A percentile compares a stretch with the other conserved stretches of the same genome.
Evolutionary conservation across 2,329 filamentous ascomycete species (phyloP).

Genomic region (Microascus cirrosus): DNA sequence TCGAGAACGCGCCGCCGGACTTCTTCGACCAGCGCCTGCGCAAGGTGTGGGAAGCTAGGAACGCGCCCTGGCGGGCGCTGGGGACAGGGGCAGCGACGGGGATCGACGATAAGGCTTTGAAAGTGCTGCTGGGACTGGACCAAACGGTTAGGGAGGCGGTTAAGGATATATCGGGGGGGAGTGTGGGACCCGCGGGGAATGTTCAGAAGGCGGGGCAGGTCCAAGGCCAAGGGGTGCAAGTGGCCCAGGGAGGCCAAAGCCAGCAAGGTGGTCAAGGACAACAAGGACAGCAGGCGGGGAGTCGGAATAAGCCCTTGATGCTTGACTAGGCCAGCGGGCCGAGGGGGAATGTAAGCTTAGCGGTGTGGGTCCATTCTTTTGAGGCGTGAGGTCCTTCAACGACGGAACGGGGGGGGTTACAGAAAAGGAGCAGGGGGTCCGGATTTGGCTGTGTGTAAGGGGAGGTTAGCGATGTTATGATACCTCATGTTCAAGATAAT

Average conservation of each 20-base stretch:
- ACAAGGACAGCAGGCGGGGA: background rate
- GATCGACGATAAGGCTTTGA: slow-evolving; percentile 5
- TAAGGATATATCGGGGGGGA: background rate
- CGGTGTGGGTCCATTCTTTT: background rate
- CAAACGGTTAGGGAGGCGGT: slow-evolving; percentile 5
- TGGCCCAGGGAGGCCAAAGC: background rate
- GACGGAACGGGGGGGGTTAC: background rate
- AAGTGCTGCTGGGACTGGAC: slow-evolving; percentile 8
- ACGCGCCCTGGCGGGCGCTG: slow-evolving; percentile 15
- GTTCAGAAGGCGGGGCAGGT: background rate
- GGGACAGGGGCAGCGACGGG: slow-evolving; percentile 10
- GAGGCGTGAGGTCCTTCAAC: background rate
- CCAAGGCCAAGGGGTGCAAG: background rate
- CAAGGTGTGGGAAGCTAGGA: slow-evolving; percentile 16
- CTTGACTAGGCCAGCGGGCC: background rate
- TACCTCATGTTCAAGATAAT: slow-evolving; percentile 3
- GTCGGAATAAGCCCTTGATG: slow-evolving; percentile 1
- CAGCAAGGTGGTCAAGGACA: background rate
- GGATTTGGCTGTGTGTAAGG: background rate
- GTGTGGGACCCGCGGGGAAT: background rate
- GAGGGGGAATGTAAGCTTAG: background rate
- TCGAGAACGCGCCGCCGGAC: background rate
- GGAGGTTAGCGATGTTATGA: slow-evolving; percentile 1
- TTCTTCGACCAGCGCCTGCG: slow-evolving; percentile 5
- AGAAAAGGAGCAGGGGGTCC: background rate